Evolutionary conservation across 192 early-diverging fungal species (phyloP).

Genomic region (Gigaspora rosea): DNA sequence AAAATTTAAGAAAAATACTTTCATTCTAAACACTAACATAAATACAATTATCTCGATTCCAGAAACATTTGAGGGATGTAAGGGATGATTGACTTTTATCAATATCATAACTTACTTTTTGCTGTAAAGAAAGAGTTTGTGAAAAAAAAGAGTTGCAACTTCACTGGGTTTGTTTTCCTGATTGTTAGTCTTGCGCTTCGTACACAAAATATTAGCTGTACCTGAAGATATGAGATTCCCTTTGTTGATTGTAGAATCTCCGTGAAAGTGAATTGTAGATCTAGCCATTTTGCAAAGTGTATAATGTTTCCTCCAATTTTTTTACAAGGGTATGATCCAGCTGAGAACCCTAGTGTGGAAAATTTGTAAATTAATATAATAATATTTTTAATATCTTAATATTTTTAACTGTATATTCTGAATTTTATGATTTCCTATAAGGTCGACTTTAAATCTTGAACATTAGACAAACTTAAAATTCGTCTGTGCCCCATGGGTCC

Average conservation of each 20-base stretch:
- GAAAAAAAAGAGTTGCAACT: too few species aligned
- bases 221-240: too few species aligned
- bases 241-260: too few species aligned
- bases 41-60: too few species aligned
- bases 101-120: too few species aligned
- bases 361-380: background rate
- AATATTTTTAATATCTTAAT: background rate
- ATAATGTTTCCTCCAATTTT: background rate
- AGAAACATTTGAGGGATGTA: too few species aligned
- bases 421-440: background rate
- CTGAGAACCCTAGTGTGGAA: background rate
- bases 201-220: too few species aligned
- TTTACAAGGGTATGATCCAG: background rate
- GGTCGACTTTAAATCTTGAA: slow-evolving; percentile 30
- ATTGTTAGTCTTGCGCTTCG: too few species aligned
- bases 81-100: too few species aligned
- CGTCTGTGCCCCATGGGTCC: background rate
- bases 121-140: too few species aligned
- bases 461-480: slow-evolving; percentile 8
- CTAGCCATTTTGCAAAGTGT: background rate
- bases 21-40: background rate
- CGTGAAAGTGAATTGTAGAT: too few species aligned
- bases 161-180: too few species aligned
- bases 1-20: slow-evolving; percentile 11
- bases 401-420: background rate